These are phyloP conservation scores for Chlorella sp. DNA, from an alignment of 139 green algal genomes.

Conservation along the genomic window DNA sequence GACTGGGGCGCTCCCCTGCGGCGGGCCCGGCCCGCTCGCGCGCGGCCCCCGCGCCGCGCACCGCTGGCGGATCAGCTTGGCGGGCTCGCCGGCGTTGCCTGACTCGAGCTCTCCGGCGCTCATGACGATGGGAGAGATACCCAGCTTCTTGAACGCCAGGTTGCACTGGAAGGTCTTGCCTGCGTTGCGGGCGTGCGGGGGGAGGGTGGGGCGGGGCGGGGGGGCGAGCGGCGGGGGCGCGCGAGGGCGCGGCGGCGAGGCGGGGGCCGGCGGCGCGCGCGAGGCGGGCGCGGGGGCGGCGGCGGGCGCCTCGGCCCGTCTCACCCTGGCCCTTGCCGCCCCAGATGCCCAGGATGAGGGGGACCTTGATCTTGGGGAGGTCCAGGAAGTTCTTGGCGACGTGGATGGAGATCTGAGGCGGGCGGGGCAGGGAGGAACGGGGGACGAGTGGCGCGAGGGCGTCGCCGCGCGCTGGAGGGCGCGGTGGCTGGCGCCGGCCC, in stretches of 20 bases:
- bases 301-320: constrained; percentile 44
- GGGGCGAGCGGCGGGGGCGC: not conserved
- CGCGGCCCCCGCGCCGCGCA: constrained; percentile 66
- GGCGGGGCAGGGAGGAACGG: too few species aligned
- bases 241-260: not conserved
- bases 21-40: too few species aligned
- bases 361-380: constrained; percentile 90
- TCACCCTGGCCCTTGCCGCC: constrained; percentile 98
- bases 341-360: constrained; percentile 98
- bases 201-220: not conserved
- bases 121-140: constrained; percentile 98
- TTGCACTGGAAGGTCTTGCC: constrained; percentile 96
- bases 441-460: not conserved
- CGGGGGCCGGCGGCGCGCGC: not conserved
- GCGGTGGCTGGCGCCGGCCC: too few species aligned
- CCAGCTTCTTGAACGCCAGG: constrained; percentile 98
- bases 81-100: constrained; percentile 98
- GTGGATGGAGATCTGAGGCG: too few species aligned
- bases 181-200: not conserved
- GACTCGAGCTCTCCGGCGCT: constrained; percentile 97
- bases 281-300: not conserved
- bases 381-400: constrained; percentile 98
- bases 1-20: too few species aligned
- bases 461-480: constrained; percentile 8
- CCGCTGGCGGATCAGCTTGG: constrained; percentile 97